Percentiles rank a stretch among this genome's conserved stretches.
phyloP scores from a whole-genome alignment of 371 early-diverging fungal genomes.

The Parasitella parasitica region DNA sequence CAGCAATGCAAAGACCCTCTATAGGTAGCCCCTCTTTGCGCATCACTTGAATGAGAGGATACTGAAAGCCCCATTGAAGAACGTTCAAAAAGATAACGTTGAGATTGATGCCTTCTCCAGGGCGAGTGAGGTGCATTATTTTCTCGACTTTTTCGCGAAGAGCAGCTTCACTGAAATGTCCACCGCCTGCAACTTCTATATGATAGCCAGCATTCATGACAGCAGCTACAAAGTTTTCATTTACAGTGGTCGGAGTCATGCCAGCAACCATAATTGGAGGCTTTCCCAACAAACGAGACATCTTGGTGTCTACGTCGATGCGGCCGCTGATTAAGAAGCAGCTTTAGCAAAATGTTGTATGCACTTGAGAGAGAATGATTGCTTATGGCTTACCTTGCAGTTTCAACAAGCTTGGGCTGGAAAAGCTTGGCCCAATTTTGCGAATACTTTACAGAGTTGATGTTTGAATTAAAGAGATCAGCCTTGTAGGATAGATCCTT shows the following conservation, averaged over 20 bases:
- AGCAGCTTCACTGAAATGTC: conserved; percentile 86
- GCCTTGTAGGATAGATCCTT: conserved; percentile 81
- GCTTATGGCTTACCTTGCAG: conserved; percentile 47
- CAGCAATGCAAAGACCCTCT: conserved; percentile 88
- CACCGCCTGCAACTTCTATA: conserved; percentile 94
- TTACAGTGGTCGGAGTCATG: conserved; percentile 88
- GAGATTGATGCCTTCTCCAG: conserved; percentile 89
- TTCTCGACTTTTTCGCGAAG: conserved; percentile 80
- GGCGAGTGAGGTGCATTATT: conserved; percentile 73
- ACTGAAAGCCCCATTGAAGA: conserved; percentile 95
- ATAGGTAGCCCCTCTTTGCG: conserved; percentile 93
- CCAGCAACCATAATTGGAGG: conserved; percentile 90
- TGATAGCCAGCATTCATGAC: conserved; percentile 96
- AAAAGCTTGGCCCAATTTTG: conserved; percentile 90
- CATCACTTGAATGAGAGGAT: conserved; percentile 86
- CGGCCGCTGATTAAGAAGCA: no score
- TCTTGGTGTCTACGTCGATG: conserved; percentile 86
- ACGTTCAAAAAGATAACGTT: conserved; percentile 94
- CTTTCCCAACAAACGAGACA: conserved; percentile 86
- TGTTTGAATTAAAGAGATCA: conserved; percentile 79
- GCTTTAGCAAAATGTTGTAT: no score
- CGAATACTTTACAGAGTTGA: conserved; percentile 77
- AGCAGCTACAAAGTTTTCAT: conserved; percentile 77
- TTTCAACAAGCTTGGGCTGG: conserved; percentile 73
- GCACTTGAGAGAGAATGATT: no score